Evolutionary conservation across 1,139 yeast species (phyloP), one percentile per base, ranked within the genome.

Genomic region (Scheffersomyces quercinus): DNA sequence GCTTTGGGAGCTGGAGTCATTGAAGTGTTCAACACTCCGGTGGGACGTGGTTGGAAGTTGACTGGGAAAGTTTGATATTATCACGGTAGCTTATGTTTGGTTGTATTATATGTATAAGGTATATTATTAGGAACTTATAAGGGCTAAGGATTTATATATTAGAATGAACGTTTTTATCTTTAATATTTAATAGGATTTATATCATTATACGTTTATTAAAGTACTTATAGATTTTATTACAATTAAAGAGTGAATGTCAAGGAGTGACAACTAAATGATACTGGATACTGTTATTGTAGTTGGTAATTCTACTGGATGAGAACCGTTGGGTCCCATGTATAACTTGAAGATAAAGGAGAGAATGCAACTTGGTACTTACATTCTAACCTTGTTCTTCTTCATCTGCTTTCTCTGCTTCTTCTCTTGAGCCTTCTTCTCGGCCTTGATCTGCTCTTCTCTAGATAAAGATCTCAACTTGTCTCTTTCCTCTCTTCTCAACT

Each of bases 391-490:
- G 55, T 68, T 73, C 57, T 71, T 73, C 61, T 60, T 73, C 55
- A 63, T 70, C 50, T 62, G 58, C 55, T 71, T 73, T 59, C 68
- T 73, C 51, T 69, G 74, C 57, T 60, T 72, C 63, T 65, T 70
- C 49, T 70, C 76, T 43, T 56, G 51, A 30, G 75, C 77, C 70
- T 84, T 88, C 70, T 81, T 85, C 56, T 87, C 95, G 44, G 79
- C 66, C 68, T 85, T 88, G 55, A 83, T 82, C 64, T 82, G 88
- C 58, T 84, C 88, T 61, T 85, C 90, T 50, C 88, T 81, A 38
- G 83, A 75, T 60, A 85, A 65, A 49, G 74, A 73, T 58, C 84
- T 73, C 59, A 76, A 62, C 50, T 75, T 70, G 56, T 82, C 81
- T 51, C 75, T 73, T 57, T 82, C 77, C 59, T 79, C 77, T 63